Conservation (phyloP, 306 rosid genomes). For the Abrus pulchellus region DNA sequence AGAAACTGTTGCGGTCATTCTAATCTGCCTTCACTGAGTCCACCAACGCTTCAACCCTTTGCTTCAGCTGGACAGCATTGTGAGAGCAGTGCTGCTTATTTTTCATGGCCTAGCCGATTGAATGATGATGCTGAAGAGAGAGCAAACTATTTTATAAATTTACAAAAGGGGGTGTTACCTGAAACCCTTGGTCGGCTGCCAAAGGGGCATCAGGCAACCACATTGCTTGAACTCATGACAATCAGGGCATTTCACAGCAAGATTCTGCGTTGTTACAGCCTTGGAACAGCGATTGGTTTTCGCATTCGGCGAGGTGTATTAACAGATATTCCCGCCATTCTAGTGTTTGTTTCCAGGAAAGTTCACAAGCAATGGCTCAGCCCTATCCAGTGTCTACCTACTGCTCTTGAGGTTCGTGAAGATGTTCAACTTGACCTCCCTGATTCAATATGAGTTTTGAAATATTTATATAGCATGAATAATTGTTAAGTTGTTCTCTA, state of each 20-base stretch:
- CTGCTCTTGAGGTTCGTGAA: slow-evolving; percentile 86
- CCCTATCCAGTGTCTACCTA: slow-evolving; percentile 95
- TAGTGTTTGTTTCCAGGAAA: slow-evolving; percentile 97
- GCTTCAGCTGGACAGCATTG: slow-evolving; percentile 98
- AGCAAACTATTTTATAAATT: slow-evolving; percentile 89
- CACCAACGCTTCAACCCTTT: slow-evolving; percentile 87
- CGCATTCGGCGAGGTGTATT: slow-evolving; percentile 88
- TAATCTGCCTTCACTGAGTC: slow-evolving; percentile 87
- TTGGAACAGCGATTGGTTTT: slow-evolving; percentile 97
- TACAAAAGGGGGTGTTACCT: slow-evolving; percentile 94
- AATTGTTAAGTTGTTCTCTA: slow-evolving; percentile 12
- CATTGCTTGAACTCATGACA: slow-evolving; percentile 98
- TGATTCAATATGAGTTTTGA: slow-evolving; percentile 14
- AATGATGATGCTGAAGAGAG: slow-evolving; percentile 92
- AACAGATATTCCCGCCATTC: slow-evolving; percentile 96
- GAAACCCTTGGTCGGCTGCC: slow-evolving; percentile 85
- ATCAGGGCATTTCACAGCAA: slow-evolving; percentile 99
- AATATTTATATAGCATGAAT: neutral
- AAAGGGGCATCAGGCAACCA: slow-evolving; percentile 94
- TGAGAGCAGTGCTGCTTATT: slow-evolving; percentile 94
- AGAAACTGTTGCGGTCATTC: slow-evolving; percentile 91
- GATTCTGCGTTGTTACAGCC: slow-evolving; percentile 97
- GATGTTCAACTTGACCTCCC: slow-evolving; percentile 40
- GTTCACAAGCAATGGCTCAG: slow-evolving; percentile 99
- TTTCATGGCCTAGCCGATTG: slow-evolving; percentile 98